phyloP scores from a whole-genome alignment of 2,329 filamentous ascomycete species.

The Biscogniauxia mediterranea region DNA sequence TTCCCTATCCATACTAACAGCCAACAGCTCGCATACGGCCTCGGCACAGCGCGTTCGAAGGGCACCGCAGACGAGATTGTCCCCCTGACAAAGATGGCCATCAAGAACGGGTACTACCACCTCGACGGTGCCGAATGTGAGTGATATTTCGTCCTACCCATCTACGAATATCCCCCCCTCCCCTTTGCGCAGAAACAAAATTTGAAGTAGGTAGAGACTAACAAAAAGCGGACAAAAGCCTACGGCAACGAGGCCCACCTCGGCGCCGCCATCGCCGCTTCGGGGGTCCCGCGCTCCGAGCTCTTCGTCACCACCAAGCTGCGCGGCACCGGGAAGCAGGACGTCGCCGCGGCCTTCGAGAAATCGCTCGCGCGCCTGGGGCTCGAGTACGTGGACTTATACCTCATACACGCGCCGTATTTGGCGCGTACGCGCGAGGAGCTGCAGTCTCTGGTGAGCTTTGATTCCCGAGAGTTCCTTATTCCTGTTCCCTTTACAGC shows the following conservation, averaged over 20 bases:
- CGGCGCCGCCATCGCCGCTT: constrained; percentile 67
- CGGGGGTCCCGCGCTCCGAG: constrained; percentile 61
- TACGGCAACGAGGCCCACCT: constrained; percentile 69
- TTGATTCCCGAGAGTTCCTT: too few species aligned
- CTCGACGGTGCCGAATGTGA: constrained; percentile 72
- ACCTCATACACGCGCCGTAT: constrained; percentile 61
- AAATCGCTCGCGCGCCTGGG: constrained; percentile 63
- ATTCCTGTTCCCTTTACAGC: too few species aligned
- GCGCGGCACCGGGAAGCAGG: constrained; percentile 37
- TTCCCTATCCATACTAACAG: constrained; percentile 5
- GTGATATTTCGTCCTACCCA: constrained; percentile 7
- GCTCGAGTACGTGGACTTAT: constrained; percentile 70
- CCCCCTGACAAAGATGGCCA: constrained; percentile 56
- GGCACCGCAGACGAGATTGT: constrained; percentile 56
- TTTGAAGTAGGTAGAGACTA: too few species aligned
- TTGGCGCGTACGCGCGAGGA: constrained; percentile 47
- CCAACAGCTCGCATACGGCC: constrained; percentile 65
- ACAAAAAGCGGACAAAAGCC: constrained; percentile 27
- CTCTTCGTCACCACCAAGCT: constrained; percentile 69
- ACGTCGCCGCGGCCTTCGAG: constrained; percentile 51
- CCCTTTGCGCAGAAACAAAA: too few species aligned
- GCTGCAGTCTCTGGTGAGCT: constrained; percentile 47
- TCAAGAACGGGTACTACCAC: constrained; percentile 68
- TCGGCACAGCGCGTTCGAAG: constrained; percentile 67
- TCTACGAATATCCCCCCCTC: constrained; percentile 3